Base-by-base conservation (phyloP, 1,139 yeast genomes). In the Pichiaceae sp. region DNA sequence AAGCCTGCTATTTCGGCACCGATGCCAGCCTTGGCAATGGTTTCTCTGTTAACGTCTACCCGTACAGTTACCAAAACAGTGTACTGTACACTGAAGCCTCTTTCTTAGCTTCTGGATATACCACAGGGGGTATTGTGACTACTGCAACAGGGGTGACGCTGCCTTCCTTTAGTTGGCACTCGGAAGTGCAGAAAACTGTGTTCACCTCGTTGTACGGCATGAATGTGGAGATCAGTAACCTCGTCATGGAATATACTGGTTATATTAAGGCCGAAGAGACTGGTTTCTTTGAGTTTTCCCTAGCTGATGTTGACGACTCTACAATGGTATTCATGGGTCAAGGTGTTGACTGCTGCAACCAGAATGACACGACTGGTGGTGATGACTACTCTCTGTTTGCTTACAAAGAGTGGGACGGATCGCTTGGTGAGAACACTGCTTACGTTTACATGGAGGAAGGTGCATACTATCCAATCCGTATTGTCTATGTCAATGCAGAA, bases 381-480 rank as follows among this genome's bases (percentile, higher is more conserved):
- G 26, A n/a, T 7, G 26, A 31, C 23, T 6, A 24, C 34, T 31
- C 25, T 8, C 8, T 21, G 11, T 8, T 21, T 12, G 12, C 8
- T 8, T 8, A 8, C 25, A 12, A 8, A 8, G 12, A 21, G 12
- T 8, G 11, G 12, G 12, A 12, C 25, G 25, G 11, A 8, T 8
- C 11, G 11, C 11, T 6, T 12, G 31, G 29, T 16, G n/a, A n/a
- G n/a, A n/a, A n/a, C n/a, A n/a, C n/a, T n/a, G 35, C 40, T 20
- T 23, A 24, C 18, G 37, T 43, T 5, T 46, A 44, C 30, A 32
- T 46, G n/a, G 28, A 37, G 16, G 36, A 17, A 5, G 54, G 51
- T 8, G 29, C 33, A 15, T 53, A 47, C 32, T 54, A 52, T 36
- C 59, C 59, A 28, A 36, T 54, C 21, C 46, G 44, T 38, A 34